Base-by-base conservation (phyloP, 176 grass and related monocot species). In the Oryza brachyantha region DNA sequence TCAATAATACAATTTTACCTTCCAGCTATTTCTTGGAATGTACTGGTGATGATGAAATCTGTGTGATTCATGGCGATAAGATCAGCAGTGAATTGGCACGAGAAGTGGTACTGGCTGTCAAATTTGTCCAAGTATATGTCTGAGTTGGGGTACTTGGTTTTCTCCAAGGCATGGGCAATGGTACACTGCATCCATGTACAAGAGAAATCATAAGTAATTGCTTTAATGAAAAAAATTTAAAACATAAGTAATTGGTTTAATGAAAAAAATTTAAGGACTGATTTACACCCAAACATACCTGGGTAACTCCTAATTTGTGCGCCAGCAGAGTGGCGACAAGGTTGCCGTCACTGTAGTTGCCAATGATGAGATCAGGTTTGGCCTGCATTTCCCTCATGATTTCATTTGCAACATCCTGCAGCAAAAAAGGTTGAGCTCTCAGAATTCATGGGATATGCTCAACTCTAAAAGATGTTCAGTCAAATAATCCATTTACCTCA, bases 1-100 rank as follows among this genome's bases (percentile, higher is more conserved):
- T 68, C 58, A 26, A 45, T 8, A 19, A 39, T 62, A 58, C 48
- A 45, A 3, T 38, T 85, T 45, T 85, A 94, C 95, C 95, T 97
- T 92, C 95, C 95, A 19, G 95, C 95, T 3, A 97, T 97, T 87
- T 97, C 95, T 94, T 97, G 95, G 87, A 94, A 97, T 76, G 95
- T 97, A 61, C 91, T 94, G 70, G 95, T 97, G 35, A 97, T 97
- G 45, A 97, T 97, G 87, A 97, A 97, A 84, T 97, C 95, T 8
- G 95, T 83, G 45, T 92, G 90, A 65, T 97, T 97, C 95, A 97
- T 97, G 37, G 95, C 95, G 28, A 94, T 92, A 58, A 97, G 68
- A 41, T 97, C 95, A 70, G 95, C 91, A 10, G 95, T 97, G 87
- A 97, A 97, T 61, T 97, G 95, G 89, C 91, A 92, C 14, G 95